Conservation (phyloP, 2,329 filamentous ascomycete genomes). For the Purpureocillium lavendulum region DNA sequence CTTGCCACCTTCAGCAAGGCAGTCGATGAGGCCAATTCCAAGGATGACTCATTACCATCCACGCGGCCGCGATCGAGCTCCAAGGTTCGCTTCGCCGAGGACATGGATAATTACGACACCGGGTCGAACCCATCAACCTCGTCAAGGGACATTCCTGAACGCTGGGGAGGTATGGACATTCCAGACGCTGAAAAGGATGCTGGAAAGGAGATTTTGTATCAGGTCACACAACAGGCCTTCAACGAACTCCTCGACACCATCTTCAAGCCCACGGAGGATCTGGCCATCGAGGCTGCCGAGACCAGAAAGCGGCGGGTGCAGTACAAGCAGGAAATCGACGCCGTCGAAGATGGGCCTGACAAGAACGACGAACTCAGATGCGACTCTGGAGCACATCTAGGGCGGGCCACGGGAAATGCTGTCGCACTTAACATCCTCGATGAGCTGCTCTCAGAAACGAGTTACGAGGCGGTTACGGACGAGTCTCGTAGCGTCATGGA, state of each 20-base stretch:
- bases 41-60: not conserved
- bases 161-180: conserved; percentile 72
- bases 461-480: conserved; percentile 31
- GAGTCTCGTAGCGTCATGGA: conserved; percentile 23
- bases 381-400: not conserved
- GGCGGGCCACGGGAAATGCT: conserved; percentile 4
- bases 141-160: conserved; percentile 62
- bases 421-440: conserved; percentile 17
- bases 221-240: conserved; percentile 81
- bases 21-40: not conserved
- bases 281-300: conserved; percentile 58
- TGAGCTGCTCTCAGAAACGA: conserved; percentile 32
- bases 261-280: conserved; percentile 73
- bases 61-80: conserved; percentile 60
- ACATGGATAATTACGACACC: conserved; percentile 59
- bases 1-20: conserved; percentile 23
- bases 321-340: conserved; percentile 40
- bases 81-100: conserved; percentile 70
- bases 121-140: conserved; percentile 66
- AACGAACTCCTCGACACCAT: conserved; percentile 85
- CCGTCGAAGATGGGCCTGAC: conserved; percentile 22
- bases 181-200: conserved; percentile 74
- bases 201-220: conserved; percentile 82
- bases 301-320: conserved; percentile 54
- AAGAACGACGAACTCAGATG: conserved; percentile 11